Percentiles rank a stretch among this genome's conserved stretches.
Evolutionary conservation across 257 asterid species (phyloP).

Genomic region (Salvia hispanica): DNA sequence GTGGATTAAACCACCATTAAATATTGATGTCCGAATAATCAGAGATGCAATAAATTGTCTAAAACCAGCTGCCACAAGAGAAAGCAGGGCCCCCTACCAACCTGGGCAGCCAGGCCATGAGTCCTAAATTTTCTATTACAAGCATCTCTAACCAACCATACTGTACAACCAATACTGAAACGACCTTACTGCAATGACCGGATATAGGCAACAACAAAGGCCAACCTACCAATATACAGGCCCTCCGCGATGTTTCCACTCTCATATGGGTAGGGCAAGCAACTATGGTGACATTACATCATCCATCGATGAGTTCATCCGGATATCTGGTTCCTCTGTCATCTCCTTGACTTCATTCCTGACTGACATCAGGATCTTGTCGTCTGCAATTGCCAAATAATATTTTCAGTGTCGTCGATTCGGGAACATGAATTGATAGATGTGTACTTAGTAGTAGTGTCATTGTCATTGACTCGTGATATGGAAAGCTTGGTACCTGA

Average conservation of each 20-base stretch:
- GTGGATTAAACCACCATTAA: not conserved
- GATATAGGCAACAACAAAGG: slow-evolving; percentile 35
- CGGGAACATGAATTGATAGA: not conserved
- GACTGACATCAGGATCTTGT: slow-evolving; percentile 53
- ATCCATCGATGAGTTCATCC: slow-evolving; percentile 53
- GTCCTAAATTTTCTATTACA: slow-evolving; percentile 41
- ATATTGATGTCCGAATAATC: not conserved
- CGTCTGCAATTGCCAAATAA: slow-evolving; percentile 19
- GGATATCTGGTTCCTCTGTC: slow-evolving; percentile 50
- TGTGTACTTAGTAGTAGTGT: not conserved
- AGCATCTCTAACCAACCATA: slow-evolving; percentile 26
- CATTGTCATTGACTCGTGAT: not conserved
- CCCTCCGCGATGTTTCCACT: slow-evolving; percentile 13
- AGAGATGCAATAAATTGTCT: slow-evolving; percentile 24
- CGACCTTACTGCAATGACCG: slow-evolving; percentile 31
- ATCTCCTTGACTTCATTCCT: slow-evolving; percentile 42
- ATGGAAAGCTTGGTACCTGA: slow-evolving; percentile 49
- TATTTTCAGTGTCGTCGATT: not conserved
- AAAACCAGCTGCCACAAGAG: slow-evolving; percentile 81
- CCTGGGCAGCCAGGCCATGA: slow-evolving; percentile 76
- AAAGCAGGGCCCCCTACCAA: slow-evolving; percentile 65
- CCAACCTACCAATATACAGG: slow-evolving; percentile 82
- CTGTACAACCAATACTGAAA: slow-evolving; percentile 62
- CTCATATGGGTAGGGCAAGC: not conserved
- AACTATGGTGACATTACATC: slow-evolving; percentile 66